Base-by-base conservation (phyloP, 306 rosid species). In the Citrullus mucosospermus region DNA sequence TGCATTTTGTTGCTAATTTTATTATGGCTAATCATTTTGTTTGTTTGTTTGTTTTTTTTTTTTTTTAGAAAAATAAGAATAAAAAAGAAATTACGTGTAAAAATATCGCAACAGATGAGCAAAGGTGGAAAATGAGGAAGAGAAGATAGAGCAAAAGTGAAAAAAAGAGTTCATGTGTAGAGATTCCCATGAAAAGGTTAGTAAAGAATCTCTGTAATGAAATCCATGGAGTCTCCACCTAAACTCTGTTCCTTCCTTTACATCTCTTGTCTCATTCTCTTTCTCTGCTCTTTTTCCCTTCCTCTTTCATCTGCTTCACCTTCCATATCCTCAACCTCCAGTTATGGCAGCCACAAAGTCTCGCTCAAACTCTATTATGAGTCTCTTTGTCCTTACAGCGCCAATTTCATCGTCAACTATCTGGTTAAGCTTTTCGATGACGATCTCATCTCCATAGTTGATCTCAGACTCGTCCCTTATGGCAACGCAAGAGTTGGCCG, bases 391-490 rank as follows among this genome's bases (percentile, higher is more conserved):
- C 98, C 98, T 3, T 86, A 85, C 83, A 83, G 96, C 56, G 88
- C 90, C 13, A 82, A 87, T 80, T 92, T 92, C 88, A 80, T 95
- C 8, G 80, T 87, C 57, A 87, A 90, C 83, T 70, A 87, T 82
- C 90, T 91, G 32, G 84, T 80, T 9, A 77, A 89, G 88, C 76
- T 95, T 85, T 92, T 95, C 80, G 54, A 81, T 32, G 77, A 76
- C 6, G 96, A 89, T 44, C 89, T 95, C 13, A 71, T 85, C 73
- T 73, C 91, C 46, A 66, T 95, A 78, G 89, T 91, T 78, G 89
- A 95, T 81, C 97, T 95, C 75, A 86, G 82, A 30, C 96, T 95
- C 67, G 83, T 87, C 62, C 97, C 97, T n/a, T 95, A 95, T 91
- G 97, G 97, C 38, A 93, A 93, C 78, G 91, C 97, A 48, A 92